Conservation (phyloP, 768 basidiomycete species). For the Auriscalpium microsporum region DNA sequence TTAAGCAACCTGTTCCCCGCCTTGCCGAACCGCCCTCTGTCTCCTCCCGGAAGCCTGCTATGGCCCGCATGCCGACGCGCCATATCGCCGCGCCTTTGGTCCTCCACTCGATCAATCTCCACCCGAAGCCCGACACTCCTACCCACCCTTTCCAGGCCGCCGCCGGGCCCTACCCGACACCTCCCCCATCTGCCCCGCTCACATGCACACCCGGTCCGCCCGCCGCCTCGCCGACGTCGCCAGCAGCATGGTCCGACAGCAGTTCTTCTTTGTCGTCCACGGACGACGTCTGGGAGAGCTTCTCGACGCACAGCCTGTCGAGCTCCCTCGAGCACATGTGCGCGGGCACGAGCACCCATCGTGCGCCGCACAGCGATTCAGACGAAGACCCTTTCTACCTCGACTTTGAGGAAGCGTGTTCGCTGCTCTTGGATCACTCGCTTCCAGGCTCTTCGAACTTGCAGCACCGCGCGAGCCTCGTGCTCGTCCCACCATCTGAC, state of each 20-base stretch:
- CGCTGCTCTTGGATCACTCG: neutral
- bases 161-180: neutral
- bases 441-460: neutral
- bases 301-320: neutral
- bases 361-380: neutral
- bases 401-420: constrained; percentile 9
- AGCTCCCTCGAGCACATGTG: neutral
- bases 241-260: neutral
- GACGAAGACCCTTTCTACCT: constrained; percentile 13
- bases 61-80: too few species aligned
- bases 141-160: neutral
- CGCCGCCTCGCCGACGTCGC: neutral
- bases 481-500: constrained; percentile 4
- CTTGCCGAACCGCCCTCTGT: too few species aligned
- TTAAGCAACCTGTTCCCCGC: too few species aligned
- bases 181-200: neutral
- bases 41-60: too few species aligned
- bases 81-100: too few species aligned
- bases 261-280: neutral
- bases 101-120: too few species aligned
- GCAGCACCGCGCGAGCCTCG: constrained; percentile 8
- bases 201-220: neutral
- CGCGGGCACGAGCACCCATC: neutral
- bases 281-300: neutral
- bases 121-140: too few species aligned